These are phyloP conservation scores for Cochlearia excelsa DNA, from an alignment of 345 rosid species.

Conservation along the genomic window DNA sequence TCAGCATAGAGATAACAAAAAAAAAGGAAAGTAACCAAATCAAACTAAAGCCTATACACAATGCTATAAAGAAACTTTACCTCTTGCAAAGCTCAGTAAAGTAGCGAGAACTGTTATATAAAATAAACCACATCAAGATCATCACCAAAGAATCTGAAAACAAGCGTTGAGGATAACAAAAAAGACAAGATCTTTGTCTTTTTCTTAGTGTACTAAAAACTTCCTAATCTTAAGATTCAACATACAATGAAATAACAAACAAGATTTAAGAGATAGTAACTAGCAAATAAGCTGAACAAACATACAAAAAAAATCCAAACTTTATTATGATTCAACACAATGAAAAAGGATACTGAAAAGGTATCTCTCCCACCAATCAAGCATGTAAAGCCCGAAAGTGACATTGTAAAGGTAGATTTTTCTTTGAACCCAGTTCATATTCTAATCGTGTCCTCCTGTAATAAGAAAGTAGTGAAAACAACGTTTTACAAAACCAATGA, in stretches of 20 bases:
- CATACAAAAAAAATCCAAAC: background rate
- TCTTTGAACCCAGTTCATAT: conserved; percentile 93
- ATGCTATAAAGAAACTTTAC: conserved; percentile 29
- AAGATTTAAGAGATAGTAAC: background rate
- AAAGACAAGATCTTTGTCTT: conserved; percentile 7
- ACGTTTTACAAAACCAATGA: too few relatives aligned
- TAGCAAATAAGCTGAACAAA: background rate
- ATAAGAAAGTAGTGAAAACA: background rate
- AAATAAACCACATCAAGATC: conserved; percentile 73
- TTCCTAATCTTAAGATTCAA: background rate
- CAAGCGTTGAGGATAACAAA: conserved; percentile 37
- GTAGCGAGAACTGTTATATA: conserved; percentile 58
- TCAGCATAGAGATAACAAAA: background rate
- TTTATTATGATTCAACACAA: background rate
- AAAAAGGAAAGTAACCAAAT: background rate
- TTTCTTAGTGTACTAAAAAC: background rate
- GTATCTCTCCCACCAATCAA: conserved; percentile 99
- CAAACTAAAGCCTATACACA: background rate
- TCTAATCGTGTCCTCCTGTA: conserved; percentile 29
- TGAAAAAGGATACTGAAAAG: conserved; percentile 86
- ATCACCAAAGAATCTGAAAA: conserved; percentile 62
- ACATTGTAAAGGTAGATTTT: conserved; percentile 95
- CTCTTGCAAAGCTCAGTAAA: conserved; percentile 55
- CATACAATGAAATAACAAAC: background rate
- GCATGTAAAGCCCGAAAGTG: conserved; percentile 92